Evolutionary conservation across 2,329 filamentous ascomycete genomes (phyloP), one percentile per base, ranked within the genome.

Genomic region (Trichophyton benhamiae): DNA sequence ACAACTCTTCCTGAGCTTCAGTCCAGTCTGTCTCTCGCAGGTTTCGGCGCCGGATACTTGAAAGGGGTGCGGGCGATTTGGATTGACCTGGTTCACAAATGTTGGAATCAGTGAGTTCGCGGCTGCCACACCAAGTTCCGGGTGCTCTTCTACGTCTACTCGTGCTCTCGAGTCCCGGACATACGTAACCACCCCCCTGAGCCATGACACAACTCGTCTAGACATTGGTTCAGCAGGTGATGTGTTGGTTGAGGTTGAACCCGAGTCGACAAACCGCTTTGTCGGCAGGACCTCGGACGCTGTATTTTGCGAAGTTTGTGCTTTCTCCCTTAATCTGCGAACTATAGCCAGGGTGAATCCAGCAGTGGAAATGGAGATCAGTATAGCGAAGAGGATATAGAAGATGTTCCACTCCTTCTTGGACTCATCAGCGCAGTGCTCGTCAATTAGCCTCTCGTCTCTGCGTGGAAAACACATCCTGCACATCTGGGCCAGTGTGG

Each of bases 341-440:
- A 33, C 5, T n/a, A 36, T 17, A 11, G n/a, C 13, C 15, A 55
- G 6, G 4, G 52, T 20, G 52, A 55, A n/a, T 9, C 17, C n/a
- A 3, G 36, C 13, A 20, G 5, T 20, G 25, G 57, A 36, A 27
- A 36, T n/a, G 6, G 57, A n/a, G 3, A 58, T 11, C 6, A 58
- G 57, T 46, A 58, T 44, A 9, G 57, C 57, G n/a, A n/a, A 58
- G 20, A 58, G 57, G 15, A 58, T 44, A 27, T 58, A 58, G 27
- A 58, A 58, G 7, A 58, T 17, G n/a, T 58, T 11, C 36, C 57
- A 46, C 36, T 44, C 38, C 41, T 30, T 58, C 17, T 58, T 22
- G 11, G 15, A 20, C 15, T 7, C 11, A 8, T 58, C 57, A 27
- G 36, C 27, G 57, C 57, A 58, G 15, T 58, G 20, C 27, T 22